Conservation (phyloP, 2,329 filamentous ascomycete genomes). For the Trichoderma endophyticum region DNA sequence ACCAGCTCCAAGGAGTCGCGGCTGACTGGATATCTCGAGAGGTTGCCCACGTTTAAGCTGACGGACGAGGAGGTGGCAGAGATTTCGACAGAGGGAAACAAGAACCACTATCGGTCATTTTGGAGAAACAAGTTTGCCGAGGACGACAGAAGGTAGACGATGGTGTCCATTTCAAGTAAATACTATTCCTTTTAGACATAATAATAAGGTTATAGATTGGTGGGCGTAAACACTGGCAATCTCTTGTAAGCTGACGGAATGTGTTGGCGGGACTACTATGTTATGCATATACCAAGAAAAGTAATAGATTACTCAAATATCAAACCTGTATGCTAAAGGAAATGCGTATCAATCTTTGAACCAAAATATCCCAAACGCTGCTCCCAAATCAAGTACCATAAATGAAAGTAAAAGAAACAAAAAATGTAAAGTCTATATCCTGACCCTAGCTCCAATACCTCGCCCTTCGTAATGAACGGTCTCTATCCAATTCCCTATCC, state of each 20-base stretch:
- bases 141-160: conserved; percentile 45
- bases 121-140: conserved; percentile 52
- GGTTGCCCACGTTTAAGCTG: conserved; percentile 54
- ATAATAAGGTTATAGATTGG: background rate
- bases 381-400: background rate
- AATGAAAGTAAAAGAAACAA: background rate
- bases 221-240: background rate
- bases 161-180: background rate
- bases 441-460: conserved; percentile 64
- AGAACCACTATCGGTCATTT: conserved; percentile 61
- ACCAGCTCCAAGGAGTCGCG: conserved; percentile 58
- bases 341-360: background rate
- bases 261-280: background rate
- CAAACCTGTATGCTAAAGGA: background rate
- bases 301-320: background rate
- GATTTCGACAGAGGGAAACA: conserved; percentile 52
- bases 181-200: background rate
- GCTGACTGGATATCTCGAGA: conserved; percentile 53
- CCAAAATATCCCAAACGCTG: background rate
- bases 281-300: background rate
- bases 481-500: conserved; percentile 72
- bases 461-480: conserved; percentile 66
- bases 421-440: conserved; percentile 25
- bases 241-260: background rate
- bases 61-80: conserved; percentile 56